Percentiles rank a stretch among this genome's conserved stretches.
Evolutionary conservation across 495 filamentous ascomycete species (phyloP).

Genomic region (Cairneyella variabilis): DNA sequence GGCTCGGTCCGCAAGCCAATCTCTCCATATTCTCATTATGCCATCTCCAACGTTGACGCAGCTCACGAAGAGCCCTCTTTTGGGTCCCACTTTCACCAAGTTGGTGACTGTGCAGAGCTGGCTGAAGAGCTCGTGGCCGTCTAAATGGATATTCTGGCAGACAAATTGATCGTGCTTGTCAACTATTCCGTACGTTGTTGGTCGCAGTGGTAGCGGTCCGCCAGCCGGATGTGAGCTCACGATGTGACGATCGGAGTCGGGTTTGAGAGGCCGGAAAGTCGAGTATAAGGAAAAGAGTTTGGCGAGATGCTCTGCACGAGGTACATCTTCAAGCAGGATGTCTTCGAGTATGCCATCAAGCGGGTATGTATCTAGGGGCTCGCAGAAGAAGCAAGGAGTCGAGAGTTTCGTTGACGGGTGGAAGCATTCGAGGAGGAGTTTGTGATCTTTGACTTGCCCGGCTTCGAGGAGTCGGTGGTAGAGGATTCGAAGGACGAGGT

Average conservation of each 20-base stretch:
- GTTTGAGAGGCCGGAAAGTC: slow-evolving; percentile 16
- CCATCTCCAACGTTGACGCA: slow-evolving; percentile 61
- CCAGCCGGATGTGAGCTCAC: slow-evolving; percentile 17
- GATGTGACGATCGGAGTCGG: neutral
- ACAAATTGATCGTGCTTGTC: slow-evolving; percentile 35
- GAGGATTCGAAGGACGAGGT: slow-evolving; percentile 54
- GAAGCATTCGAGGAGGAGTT: slow-evolving; percentile 73
- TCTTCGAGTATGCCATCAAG: slow-evolving; percentile 41
- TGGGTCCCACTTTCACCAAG: slow-evolving; percentile 62
- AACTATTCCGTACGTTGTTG: slow-evolving; percentile 13
- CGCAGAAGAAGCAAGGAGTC: neutral
- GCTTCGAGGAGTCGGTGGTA: slow-evolving; percentile 59
- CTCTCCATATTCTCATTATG: slow-evolving; percentile 60
- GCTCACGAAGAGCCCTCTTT: slow-evolving; percentile 52
- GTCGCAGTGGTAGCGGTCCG: slow-evolving; percentile 28
- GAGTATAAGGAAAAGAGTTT: slow-evolving; percentile 31
- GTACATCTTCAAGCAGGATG: neutral
- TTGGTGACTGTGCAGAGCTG: slow-evolving; percentile 66
- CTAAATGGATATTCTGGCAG: slow-evolving; percentile 58
- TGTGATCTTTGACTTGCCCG: slow-evolving; percentile 52
- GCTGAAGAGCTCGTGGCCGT: slow-evolving; percentile 64
- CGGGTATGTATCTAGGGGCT: slow-evolving; percentile 43
- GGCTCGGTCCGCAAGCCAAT: slow-evolving; percentile 57
- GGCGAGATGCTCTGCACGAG: slow-evolving; percentile 37
- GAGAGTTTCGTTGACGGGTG: slow-evolving; percentile 49